Conservation (phyloP, 164 flowering plant species). For the Aristolochia contorta region DNA sequence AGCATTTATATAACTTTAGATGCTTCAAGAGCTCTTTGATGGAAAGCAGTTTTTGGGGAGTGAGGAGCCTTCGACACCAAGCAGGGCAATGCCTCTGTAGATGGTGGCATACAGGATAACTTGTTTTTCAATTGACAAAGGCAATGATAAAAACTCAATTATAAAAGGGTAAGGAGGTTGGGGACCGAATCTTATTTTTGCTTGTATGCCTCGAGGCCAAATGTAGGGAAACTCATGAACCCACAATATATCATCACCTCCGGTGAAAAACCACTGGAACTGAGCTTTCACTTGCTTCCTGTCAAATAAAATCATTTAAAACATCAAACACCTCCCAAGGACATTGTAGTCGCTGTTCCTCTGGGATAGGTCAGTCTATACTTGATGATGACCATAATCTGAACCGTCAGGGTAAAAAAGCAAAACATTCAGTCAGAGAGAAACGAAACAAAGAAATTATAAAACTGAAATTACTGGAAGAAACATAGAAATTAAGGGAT, state of each 20-base stretch:
- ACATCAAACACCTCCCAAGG: not conserved
- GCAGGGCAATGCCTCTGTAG: slow-evolving; percentile 24
- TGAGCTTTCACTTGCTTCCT: slow-evolving; percentile 19
- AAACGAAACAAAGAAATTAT: not conserved
- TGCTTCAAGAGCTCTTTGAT: slow-evolving; percentile 2
- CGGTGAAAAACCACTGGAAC: slow-evolving; percentile 26
- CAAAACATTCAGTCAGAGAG: not conserved
- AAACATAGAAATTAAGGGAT: not conserved
- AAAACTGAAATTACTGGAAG: not conserved
- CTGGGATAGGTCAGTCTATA: slow-evolving; percentile 57
- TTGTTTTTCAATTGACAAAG: not conserved
- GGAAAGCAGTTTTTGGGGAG: slow-evolving; percentile 26
- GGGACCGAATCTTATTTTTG: not conserved
- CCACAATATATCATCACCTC: slow-evolving; percentile 22
- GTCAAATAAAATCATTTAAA: not conserved
- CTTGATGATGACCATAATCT: slow-evolving; percentile 58
- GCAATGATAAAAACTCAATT: too few relatives aligned
- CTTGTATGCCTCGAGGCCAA: slow-evolving; percentile 16
- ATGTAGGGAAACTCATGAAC: slow-evolving; percentile 17
- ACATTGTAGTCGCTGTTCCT: slow-evolving; percentile 42
- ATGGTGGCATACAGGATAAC: slow-evolving; percentile 9
- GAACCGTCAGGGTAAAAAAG: not conserved
- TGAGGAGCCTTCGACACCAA: slow-evolving; percentile 23
- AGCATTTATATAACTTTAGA: not conserved
- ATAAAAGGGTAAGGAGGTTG: not conserved